A percentile compares a stretch with the other conserved stretches of the same genome.
Evolutionary conservation across 768 basidiomycete genomes (phyloP).

Genomic region (Lactarius pseudohatsudake): DNA sequence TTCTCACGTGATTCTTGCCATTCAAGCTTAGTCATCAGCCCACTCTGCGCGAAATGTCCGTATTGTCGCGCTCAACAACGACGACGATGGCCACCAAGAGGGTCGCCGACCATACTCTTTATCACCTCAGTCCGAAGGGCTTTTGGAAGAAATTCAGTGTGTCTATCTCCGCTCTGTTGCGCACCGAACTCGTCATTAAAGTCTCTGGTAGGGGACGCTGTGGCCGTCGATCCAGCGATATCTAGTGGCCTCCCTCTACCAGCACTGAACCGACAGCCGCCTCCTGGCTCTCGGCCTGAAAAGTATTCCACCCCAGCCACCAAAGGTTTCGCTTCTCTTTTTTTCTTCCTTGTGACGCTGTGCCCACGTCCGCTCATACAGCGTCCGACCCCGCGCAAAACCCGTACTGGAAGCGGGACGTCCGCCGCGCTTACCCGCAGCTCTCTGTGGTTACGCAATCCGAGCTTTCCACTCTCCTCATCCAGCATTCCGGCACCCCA

Average conservation of each 20-base stretch:
- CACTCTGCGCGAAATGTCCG: neutral
- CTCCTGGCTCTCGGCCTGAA: slow-evolving; percentile 86
- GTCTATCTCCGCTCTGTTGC: slow-evolving; percentile 34
- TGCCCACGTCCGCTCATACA: slow-evolving; percentile 33
- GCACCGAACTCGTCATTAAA: neutral
- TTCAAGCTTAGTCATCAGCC: slow-evolving; percentile 14
- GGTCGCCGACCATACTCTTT: slow-evolving; percentile 83
- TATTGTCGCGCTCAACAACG: neutral
- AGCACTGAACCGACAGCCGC: slow-evolving; percentile 73
- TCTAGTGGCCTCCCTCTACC: slow-evolving; percentile 85
- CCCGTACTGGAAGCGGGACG: slow-evolving; percentile 96
- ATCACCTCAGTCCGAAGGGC: slow-evolving; percentile 85
- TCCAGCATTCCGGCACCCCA: slow-evolving; percentile 68
- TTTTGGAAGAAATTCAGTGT: slow-evolving; percentile 97
- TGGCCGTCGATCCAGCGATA: slow-evolving; percentile 86
- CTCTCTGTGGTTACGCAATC: slow-evolving; percentile 85
- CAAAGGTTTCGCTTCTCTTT: slow-evolving; percentile 54
- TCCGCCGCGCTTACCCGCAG: slow-evolving; percentile 89
- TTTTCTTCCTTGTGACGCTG: neutral
- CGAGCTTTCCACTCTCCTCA: slow-evolving; percentile 75
- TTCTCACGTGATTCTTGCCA: neutral
- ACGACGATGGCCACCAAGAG: slow-evolving; percentile 68
- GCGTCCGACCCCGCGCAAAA: slow-evolving; percentile 87
- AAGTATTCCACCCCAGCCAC: slow-evolving; percentile 85
- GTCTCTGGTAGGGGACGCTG: slow-evolving; percentile 63